Conservation (phyloP, 2,329 filamentous ascomycete species). For the Ramichloridium luteum region DNA sequence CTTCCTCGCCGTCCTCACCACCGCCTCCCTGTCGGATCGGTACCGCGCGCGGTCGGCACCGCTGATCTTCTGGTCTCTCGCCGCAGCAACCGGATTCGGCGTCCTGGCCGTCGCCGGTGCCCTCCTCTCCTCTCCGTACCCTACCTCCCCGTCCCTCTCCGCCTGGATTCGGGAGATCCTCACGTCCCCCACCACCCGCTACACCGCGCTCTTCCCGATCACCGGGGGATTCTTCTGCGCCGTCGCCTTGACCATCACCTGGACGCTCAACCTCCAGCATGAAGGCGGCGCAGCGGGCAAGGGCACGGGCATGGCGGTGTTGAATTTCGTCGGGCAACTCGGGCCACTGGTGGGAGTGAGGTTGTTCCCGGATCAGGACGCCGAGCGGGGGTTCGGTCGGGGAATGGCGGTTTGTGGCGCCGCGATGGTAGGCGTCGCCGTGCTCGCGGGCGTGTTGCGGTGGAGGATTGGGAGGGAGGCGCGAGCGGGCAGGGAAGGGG, state of each 20-base stretch:
- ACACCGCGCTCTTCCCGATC: conserved; percentile 67
- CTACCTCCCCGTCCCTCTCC: too few relatives aligned
- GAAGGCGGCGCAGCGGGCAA: conserved; percentile 55
- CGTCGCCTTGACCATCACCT: conserved; percentile 73
- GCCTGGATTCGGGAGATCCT: too few relatives aligned
- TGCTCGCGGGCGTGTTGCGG: conserved; percentile 33
- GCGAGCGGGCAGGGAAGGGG: too few relatives aligned
- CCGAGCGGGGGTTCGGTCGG: conserved; percentile 36
- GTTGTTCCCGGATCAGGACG: conserved; percentile 41
- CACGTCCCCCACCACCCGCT: too few relatives aligned
- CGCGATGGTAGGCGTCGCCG: conserved; percentile 37
- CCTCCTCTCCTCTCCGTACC: too few relatives aligned
- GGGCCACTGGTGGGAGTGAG: conserved; percentile 52
- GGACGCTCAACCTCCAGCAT: conserved; percentile 77
- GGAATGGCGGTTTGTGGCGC: conserved; percentile 40
- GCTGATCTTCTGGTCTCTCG: conserved; percentile 55
- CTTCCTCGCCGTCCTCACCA: conserved; percentile 59
- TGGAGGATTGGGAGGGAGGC: conserved; percentile 26
- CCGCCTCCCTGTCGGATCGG: conserved; percentile 61
- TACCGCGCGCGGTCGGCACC: conserved; percentile 49
- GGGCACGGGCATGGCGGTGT: conserved; percentile 63
- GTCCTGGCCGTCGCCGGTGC: conserved; percentile 32
- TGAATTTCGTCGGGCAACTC: conserved; percentile 72
- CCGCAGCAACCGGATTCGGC: conserved; percentile 45
- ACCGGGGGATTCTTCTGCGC: conserved; percentile 71